These are phyloP conservation scores for Ophiosphaerella herpotricha DNA, from an alignment of 2,329 filamentous ascomycete genomes.

Conservation along the genomic window DNA sequence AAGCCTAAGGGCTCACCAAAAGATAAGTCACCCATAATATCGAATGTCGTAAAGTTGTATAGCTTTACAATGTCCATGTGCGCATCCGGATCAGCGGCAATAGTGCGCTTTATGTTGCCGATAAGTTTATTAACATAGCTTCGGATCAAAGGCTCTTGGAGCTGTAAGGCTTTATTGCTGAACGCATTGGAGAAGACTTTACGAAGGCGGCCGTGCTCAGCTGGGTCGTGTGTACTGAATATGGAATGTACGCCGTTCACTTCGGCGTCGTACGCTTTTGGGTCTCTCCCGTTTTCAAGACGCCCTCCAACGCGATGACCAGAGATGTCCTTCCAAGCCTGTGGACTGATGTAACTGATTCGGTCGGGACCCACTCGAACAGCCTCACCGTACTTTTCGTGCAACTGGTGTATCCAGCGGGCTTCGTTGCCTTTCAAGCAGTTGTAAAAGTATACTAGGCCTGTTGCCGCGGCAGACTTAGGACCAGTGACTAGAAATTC, in stretches of 20 bases:
- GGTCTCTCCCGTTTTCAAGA: constrained; percentile 4
- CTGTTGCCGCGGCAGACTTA: too few species aligned
- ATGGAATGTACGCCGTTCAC: background rate
- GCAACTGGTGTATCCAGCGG: constrained; percentile 18
- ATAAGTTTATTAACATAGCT: background rate
- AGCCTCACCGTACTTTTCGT: constrained; percentile 39
- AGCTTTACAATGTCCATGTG: constrained; percentile 2
- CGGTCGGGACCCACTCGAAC: constrained; percentile 25
- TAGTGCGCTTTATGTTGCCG: too few species aligned
- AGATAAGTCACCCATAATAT: constrained; percentile 50
- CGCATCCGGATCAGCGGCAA: too few species aligned
- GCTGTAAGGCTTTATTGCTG: background rate
- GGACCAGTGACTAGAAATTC: too few species aligned
- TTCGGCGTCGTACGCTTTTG: background rate
- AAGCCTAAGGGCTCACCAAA: constrained; percentile 53
- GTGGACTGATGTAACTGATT: constrained; percentile 14
- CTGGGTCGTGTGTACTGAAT: background rate
- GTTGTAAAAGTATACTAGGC: too few species aligned
- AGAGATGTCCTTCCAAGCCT: constrained; percentile 27
- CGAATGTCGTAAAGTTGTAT: constrained; percentile 19
- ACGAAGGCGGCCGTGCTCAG: constrained; percentile 15
- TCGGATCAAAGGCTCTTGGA: too few species aligned
- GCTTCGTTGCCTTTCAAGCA: too few species aligned
- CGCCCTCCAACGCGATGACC: constrained; percentile 12
- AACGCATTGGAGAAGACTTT: constrained; percentile 38